These are phyloP conservation scores for Termitomyces sp. DNA, from an alignment of 768 basidiomycete genomes.

Conservation along the genomic window DNA sequence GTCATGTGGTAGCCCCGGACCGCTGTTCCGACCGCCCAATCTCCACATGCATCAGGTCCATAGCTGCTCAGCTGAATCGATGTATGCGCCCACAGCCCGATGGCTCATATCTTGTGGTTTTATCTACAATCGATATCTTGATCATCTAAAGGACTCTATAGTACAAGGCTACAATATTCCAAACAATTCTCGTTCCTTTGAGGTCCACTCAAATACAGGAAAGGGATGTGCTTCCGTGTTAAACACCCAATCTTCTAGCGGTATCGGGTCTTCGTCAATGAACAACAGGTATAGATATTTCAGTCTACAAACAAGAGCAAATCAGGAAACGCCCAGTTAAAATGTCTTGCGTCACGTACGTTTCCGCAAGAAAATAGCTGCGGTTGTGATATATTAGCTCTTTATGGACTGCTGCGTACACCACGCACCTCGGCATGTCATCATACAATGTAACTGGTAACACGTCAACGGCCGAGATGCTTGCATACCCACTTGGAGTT, in stretches of 20 bases:
- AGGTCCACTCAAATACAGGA: slow-evolving; percentile 63
- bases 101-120: too few relatives aligned
- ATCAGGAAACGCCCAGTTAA: background rate
- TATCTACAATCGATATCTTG: background rate
- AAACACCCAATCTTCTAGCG: slow-evolving; percentile 55
- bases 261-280: slow-evolving; percentile 53
- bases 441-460: slow-evolving; percentile 37
- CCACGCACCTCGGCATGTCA: slow-evolving; percentile 69
- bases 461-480: slow-evolving; percentile 42
- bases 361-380: slow-evolving; percentile 43
- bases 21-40: slow-evolving; percentile 9
- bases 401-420: background rate
- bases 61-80: background rate
- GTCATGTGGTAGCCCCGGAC: slow-evolving; percentile 7
- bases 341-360: slow-evolving; percentile 26
- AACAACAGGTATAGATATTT: slow-evolving; percentile 76
- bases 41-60: background rate
- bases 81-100: background rate
- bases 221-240: slow-evolving; percentile 77
- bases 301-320: slow-evolving; percentile 31
- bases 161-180: slow-evolving; percentile 23
- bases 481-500: slow-evolving; percentile 60
- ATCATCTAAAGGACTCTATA: background rate
- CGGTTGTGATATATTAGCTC: background rate
- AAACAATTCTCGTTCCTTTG: slow-evolving; percentile 41